Evolutionary conservation across 2,329 filamentous ascomycete species (phyloP).

Genomic region (Huntiella savannae): DNA sequence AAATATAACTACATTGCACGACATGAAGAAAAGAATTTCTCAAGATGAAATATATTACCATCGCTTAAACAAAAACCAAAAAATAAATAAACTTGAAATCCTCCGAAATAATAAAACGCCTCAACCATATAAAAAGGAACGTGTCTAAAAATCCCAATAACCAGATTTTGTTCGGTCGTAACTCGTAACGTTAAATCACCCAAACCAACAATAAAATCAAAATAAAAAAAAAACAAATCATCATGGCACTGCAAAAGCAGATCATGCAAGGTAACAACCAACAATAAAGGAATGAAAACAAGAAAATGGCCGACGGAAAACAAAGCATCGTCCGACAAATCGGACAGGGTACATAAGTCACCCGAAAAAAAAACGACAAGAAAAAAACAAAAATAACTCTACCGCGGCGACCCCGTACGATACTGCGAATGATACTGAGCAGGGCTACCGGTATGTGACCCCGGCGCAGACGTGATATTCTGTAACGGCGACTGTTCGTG

Average conservation of each 20-base stretch:
- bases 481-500: background rate
- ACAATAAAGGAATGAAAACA: background rate
- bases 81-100: background rate
- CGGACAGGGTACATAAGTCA: background rate
- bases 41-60: background rate
- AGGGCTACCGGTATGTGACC: background rate
- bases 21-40: background rate
- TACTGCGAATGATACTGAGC: background rate
- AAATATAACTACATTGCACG: background rate
- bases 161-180: constrained; percentile 12
- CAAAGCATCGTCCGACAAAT: background rate
- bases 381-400: background rate
- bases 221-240: constrained; percentile 3
- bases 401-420: background rate
- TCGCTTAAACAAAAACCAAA: background rate
- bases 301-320: background rate
- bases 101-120: too few relatives aligned
- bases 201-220: background rate
- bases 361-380: background rate
- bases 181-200: constrained; percentile 1
- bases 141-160: constrained; percentile 11
- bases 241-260: constrained; percentile 5
- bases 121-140: constrained; percentile 5
- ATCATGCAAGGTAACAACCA: constrained; percentile 1
- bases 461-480: background rate